These are phyloP conservation scores for Beauveria sp. DNA, from an alignment of 2,329 filamentous ascomycete species.

Conservation along the genomic window DNA sequence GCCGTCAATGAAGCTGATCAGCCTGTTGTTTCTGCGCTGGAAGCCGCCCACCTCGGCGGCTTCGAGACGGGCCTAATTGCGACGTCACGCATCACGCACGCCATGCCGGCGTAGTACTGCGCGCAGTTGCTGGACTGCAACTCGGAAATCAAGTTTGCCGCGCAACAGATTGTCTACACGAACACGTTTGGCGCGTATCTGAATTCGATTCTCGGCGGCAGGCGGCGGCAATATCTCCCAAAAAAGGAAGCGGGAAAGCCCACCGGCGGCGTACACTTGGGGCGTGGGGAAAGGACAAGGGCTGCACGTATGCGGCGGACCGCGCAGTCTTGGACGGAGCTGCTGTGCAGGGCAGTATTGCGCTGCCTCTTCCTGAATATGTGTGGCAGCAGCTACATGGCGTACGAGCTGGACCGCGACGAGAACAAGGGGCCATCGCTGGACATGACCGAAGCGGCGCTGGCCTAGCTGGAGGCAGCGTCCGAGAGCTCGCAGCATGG, in stretches of 20 bases:
- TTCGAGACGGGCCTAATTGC: conserved; percentile 19
- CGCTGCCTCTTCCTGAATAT: conserved; percentile 18
- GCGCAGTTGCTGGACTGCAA: conserved; percentile 18
- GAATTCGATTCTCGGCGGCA: conserved; percentile 18
- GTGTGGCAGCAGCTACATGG: conserved; percentile 15
- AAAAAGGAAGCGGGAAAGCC: conserved; percentile 14
- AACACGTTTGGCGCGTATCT: conserved; percentile 17
- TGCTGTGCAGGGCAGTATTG: conserved; percentile 10
- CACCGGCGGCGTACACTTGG: conserved; percentile 16
- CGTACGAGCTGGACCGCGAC: conserved; percentile 19
- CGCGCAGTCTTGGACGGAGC: conserved; percentile 13
- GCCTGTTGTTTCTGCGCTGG: conserved; percentile 19
- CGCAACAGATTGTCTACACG: conserved; percentile 18
- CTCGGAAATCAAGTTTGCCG: conserved; percentile 20
- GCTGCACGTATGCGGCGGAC: conserved; percentile 17
- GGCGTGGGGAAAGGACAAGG: conserved; percentile 16
- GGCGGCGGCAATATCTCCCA: conserved; percentile 17
- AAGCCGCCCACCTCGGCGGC: conserved; percentile 18
- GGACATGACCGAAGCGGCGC: conserved; percentile 15
- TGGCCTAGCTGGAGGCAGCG: conserved; percentile 15
- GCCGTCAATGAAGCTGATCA: conserved; percentile 17
- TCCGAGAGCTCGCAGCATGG: conserved; percentile 13
- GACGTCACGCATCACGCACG: conserved; percentile 19
- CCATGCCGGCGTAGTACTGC: conserved; percentile 18
- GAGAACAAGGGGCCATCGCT: conserved; percentile 15